phyloP scores from a whole-genome alignment of 768 basidiomycete genomes.

The Termitomyces sp. region DNA sequence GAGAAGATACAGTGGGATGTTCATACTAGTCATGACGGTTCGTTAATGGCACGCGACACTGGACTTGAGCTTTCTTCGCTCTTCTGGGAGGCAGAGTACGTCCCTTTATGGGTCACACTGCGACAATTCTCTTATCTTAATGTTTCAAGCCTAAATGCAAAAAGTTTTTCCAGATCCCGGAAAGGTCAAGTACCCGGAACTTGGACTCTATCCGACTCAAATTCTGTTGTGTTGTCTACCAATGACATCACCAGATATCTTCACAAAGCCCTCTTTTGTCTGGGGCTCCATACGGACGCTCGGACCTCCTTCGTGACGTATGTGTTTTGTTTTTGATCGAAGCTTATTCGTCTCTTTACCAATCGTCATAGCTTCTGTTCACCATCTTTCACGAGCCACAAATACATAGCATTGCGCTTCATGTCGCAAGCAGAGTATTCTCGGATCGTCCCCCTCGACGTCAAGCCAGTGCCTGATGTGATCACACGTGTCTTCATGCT shows the following conservation, averaged over 20 bases:
- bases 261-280: constrained; percentile 21
- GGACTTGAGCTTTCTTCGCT: constrained; percentile 26
- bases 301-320: constrained; percentile 43
- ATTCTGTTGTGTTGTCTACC: constrained; percentile 25
- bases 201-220: constrained; percentile 14
- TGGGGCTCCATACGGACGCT: constrained; percentile 36
- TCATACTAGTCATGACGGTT: constrained; percentile 19
- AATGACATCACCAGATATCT: constrained; percentile 27
- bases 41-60: constrained; percentile 21
- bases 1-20: constrained; percentile 30
- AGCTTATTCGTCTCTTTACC: neutral
- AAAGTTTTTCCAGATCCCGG: neutral
- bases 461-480: constrained; percentile 36
- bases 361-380: constrained; percentile 33
- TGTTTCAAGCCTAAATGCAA: constrained; percentile 1
- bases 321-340: neutral
- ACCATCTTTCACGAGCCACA: constrained; percentile 31
- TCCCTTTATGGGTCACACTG: neutral
- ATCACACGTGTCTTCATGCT: constrained; percentile 43
- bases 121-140: neutral
- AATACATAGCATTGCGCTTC: constrained; percentile 38
- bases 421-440: constrained; percentile 37
- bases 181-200: constrained; percentile 4
- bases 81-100: constrained; percentile 35
- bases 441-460: constrained; percentile 27